A percentile compares a stretch with the other conserved stretches of the same genome.
Evolutionary conservation across 2,329 filamentous ascomycete species (phyloP).

Genomic region (Coleophoma cylindrospora): DNA sequence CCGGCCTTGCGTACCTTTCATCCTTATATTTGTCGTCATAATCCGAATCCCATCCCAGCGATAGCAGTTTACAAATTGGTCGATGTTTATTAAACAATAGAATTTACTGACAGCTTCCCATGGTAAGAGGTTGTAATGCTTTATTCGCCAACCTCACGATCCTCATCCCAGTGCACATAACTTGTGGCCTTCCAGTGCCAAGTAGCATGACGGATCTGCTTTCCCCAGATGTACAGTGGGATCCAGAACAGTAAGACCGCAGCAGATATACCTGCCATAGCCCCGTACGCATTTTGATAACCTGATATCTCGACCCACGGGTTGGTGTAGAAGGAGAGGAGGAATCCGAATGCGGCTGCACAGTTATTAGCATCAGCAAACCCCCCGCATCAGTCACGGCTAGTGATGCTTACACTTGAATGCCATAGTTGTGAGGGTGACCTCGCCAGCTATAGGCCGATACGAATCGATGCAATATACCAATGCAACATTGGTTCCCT

Average conservation of each 20-base stretch:
- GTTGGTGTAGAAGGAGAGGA: constrained; percentile 56
- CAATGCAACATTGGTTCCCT: constrained; percentile 49
- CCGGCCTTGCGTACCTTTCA: no score
- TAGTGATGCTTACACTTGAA: constrained; percentile 42
- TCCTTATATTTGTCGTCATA: no score
- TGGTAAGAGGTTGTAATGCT: no score
- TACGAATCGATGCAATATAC: constrained; percentile 55
- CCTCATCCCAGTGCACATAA: constrained; percentile 43
- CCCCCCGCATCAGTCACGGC: no score
- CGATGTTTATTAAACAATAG: no score
- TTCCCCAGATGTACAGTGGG: constrained; percentile 48
- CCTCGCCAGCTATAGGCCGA: constrained; percentile 50
- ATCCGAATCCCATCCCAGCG: no score
- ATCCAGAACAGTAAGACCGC: constrained; percentile 41
- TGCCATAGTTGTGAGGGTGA: constrained; percentile 45
- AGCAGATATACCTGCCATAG: constrained; percentile 51
- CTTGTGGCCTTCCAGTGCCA: constrained; percentile 43
- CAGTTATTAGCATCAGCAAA: no score
- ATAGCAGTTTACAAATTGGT: no score
- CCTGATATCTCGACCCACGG: constrained; percentile 47
- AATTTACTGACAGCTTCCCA: no score
- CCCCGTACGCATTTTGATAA: constrained; percentile 45
- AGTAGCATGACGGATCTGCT: constrained; percentile 38
- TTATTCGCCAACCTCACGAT: constrained; percentile 51
- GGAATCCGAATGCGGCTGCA: constrained; percentile 48